Evolutionary conservation across 2,329 filamentous ascomycete genomes (phyloP), one percentile per base, ranked within the genome.

Genomic region (Chaetomiaceae sp.): DNA sequence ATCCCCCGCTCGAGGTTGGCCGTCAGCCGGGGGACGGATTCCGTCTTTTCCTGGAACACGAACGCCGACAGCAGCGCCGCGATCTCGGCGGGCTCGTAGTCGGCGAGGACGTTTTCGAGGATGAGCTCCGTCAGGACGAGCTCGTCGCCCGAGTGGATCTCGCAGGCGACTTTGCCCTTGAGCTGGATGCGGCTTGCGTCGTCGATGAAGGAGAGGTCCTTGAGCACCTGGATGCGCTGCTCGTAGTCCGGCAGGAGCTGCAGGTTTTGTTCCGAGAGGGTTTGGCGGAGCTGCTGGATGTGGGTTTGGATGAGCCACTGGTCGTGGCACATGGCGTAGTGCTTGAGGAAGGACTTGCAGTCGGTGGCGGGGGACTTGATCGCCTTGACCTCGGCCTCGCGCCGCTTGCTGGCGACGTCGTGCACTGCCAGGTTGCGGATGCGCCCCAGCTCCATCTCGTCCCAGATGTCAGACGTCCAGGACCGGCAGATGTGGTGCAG

Each of bases 141-240:
- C 71, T 99, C 94, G 67, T 97, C 92, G 17, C 91, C 91, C 0
- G 92, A 96, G 71, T 97, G 94, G 56, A 99, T 92, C 71, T 99
- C 94, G 72, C 94, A 99, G 4, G 94, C 94, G 20, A 99, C 94
- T 70, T 97, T 97, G 70, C 94, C 94, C 73, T 99, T 99, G 59
- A 99, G 81, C 72, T 95, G 89, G 36, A 99, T 95, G 20, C 92
- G 85, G 4, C 85, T 86, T 40, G 87, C 84, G 4, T 88, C 84
- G 64, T 99, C 94, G 61, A 99, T 88, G 68, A 99, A 99, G 5
- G 84, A 87, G 7, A 99, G 81, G 61, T 97, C 91, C 67, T 89
- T 91, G 42, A 99, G 79, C 0, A 99, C 94, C 58, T 87, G 84
- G 34, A 97, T 89, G 46, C 94, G 87, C 72, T 97, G 94, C 66